Evolutionary conservation across 306 rosid genomes (phyloP), one percentile per base, ranked within the genome.

Genomic region (Morella rubra): DNA sequence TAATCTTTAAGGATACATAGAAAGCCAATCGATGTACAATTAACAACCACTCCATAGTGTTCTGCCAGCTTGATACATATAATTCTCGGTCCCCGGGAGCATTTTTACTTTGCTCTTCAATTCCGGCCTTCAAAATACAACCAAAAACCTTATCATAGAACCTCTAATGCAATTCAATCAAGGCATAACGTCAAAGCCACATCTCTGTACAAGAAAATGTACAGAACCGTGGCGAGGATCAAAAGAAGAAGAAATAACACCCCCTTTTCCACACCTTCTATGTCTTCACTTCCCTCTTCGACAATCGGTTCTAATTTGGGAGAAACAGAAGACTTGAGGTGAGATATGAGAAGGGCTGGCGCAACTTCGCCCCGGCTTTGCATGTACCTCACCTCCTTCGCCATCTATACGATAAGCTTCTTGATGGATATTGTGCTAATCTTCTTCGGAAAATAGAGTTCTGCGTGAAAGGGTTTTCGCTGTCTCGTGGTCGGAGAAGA

Each of bases 291-390:
- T 46, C 75, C 79, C 19, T 82, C 82, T 82, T 82, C 82, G 1
- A 78, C 14, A 69, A 82, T 78, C 40, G 82, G 74, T 37, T 82
- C 86, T 20, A 78, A 61, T 78, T n/a, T 78, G 4, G 54, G 69
- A 45, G 45, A 60, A 2, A 24, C 56, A 4, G 79, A 73, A 11
- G 59, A 56, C 77, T 71, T 78, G 40, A 24, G 19, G 37, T 11
- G 75, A 41, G 72, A 67, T n/a, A 60, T 69, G 7, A 73, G 6
- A 24, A 40, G 76, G 41, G 73, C 6, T n/a, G 85, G 85, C 71
- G 73, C 69, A 78, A 60, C 79, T 74, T 74, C 85, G 74, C 60
- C 77, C 71, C 73, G 73, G 22, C 58, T 59, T 9, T 44, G 49
- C 16, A 51, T 19, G 22, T 24, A 10, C 54, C 24, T 52, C 32